Evolutionary conservation across 768 basidiomycete species (phyloP), one percentile per base, ranked within the genome.

Genomic region (Lactarius vividus): DNA sequence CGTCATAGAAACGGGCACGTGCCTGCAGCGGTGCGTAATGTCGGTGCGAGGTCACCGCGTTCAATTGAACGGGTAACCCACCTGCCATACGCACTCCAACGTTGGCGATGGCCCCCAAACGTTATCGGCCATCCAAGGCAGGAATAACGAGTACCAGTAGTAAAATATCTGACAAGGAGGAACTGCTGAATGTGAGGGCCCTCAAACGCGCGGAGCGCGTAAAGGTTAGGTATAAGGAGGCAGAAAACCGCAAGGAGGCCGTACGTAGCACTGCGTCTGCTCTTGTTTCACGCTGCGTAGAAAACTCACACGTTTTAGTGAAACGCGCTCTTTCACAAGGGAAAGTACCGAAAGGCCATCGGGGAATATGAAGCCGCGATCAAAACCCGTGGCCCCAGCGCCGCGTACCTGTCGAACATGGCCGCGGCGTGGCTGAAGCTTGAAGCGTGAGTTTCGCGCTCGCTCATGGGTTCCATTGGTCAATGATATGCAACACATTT

Each of bases 351-450:
- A 1, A 74, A 77, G 11, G 80, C 82, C 0, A 74, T 81, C 3
- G 73, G 76, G 0, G 74, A 75, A 57, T 85, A 84, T 69, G 76
- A 76, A 33, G 72, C 68, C 1, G 83, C 83, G 0, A 75, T 79
- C 1, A 42, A 72, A 2, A 71, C 76, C 23, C 78, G 82, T 52
- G 78, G 81, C 1, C 71, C 74, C 0, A 75, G 79, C 29, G 74
- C 79, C 0, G 65, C 78, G 4, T 77, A 79, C 61, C 72, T 83
- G 55, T 59, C 76, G 11, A 84, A 84, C 65, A 70, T 83, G 29
- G 77, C 81, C 0, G 75, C 76, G 23, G 75, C 79, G 0, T 79
- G 79, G 68, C 72, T 84, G 15, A 80, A 82, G 66, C 71, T 82
- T 4, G 73, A 76, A 54, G 23, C 52, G 75, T 73, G 42, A 53